phyloP scores from a whole-genome alignment of 306 rosid genomes.

The Coriaria nepalensis region DNA sequence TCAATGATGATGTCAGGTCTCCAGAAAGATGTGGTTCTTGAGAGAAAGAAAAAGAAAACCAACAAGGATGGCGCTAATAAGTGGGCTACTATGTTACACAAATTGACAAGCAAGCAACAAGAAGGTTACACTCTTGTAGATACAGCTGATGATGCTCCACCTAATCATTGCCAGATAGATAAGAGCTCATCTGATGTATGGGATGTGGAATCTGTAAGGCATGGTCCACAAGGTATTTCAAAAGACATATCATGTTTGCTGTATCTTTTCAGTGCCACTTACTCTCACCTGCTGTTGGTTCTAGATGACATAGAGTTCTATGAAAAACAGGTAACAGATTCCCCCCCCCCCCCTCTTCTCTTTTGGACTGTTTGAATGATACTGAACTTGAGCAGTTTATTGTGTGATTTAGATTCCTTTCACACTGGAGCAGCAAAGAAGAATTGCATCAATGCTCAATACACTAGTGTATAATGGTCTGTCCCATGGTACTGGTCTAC shows the following conservation, averaged over 20 bases:
- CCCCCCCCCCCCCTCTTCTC: slow-evolving; percentile 3
- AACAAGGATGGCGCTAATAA: slow-evolving; percentile 51
- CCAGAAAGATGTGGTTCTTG: slow-evolving; percentile 27
- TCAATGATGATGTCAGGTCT: slow-evolving; percentile 20
- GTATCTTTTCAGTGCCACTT: slow-evolving; percentile 86
- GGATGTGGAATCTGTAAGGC: slow-evolving; percentile 63
- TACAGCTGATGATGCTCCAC: slow-evolving; percentile 21
- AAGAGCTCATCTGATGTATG: slow-evolving; percentile 51
- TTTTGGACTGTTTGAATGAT: slow-evolving; percentile 7
- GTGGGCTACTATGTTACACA: slow-evolving; percentile 66
- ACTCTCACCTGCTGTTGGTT: slow-evolving; percentile 85
- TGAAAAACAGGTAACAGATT: slow-evolving; percentile 66
- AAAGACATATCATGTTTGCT: slow-evolving; percentile 57
- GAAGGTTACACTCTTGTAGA: slow-evolving; percentile 22
- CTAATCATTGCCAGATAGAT: slow-evolving; percentile 33
- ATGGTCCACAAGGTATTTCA: slow-evolving; percentile 73
- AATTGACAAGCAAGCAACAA: slow-evolving; percentile 66
- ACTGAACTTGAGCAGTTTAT: slow-evolving; percentile 22
- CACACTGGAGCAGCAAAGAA: slow-evolving; percentile 75
- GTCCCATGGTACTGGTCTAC: slow-evolving; percentile 40
- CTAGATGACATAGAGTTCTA: slow-evolving; percentile 97
- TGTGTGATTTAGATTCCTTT: slow-evolving; percentile 62
- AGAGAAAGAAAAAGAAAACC: slow-evolving; percentile 37
- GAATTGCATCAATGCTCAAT: slow-evolving; percentile 72
- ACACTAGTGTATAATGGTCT: slow-evolving; percentile 84